Evolutionary conservation across 495 filamentous ascomycete species (phyloP).

Genomic region (Lepraria neglecta): DNA sequence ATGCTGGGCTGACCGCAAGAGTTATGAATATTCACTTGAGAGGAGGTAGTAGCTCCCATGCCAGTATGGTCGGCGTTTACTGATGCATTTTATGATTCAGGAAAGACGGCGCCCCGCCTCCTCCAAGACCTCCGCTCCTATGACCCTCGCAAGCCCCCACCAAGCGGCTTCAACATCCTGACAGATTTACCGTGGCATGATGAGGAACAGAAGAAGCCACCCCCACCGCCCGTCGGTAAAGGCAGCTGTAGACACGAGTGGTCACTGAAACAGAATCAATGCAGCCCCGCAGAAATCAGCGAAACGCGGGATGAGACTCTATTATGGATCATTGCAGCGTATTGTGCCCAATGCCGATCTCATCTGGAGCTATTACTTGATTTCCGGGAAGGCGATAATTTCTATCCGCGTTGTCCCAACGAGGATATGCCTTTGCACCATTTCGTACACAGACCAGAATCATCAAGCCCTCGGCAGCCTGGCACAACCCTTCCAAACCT

Average conservation of each 20-base stretch:
- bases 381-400: conserved; percentile 23
- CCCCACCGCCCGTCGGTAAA: conserved; percentile 23
- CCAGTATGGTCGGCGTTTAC: neutral
- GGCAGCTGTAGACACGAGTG: conserved; percentile 51
- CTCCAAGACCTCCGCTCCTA: conserved; percentile 51
- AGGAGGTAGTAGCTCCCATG: conserved; percentile 15
- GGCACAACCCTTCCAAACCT: neutral
- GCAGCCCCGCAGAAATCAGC: conserved; percentile 38
- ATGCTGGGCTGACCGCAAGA: conserved; percentile 3
- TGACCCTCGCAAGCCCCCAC: conserved; percentile 46
- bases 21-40: conserved; percentile 15
- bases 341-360: conserved; percentile 51
- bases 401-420: conserved; percentile 24
- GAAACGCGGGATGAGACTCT: conserved; percentile 35
- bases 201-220: conserved; percentile 17
- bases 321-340: conserved; percentile 46
- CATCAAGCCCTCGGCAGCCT: conserved; percentile 14
- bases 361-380: conserved; percentile 50
- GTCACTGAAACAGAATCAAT: conserved; percentile 49
- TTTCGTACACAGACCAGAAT: conserved; percentile 38
- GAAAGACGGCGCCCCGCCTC: conserved; percentile 58
- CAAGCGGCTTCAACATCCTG: conserved; percentile 48
- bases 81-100: conserved; percentile 31
- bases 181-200: conserved; percentile 42
- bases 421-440: conserved; percentile 41